Conservation (phyloP, 805 yeast genomes). For the Candida manassasensis region DNA sequence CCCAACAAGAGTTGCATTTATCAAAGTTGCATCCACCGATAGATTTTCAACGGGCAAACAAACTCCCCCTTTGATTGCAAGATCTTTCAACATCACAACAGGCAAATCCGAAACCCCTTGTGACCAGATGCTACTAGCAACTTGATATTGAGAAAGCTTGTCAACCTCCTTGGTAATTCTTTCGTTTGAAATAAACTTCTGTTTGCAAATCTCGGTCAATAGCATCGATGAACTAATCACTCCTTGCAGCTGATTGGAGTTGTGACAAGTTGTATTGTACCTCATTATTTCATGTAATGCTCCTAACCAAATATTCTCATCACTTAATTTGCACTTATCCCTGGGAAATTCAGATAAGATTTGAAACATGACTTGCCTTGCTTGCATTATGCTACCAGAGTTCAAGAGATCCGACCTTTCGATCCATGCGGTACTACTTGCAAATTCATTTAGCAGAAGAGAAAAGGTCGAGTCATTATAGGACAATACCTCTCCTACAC, state of each 20-base stretch:
- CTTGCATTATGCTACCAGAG: conserved; percentile 41
- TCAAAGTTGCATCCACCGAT: conserved; percentile 17
- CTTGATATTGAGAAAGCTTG: conserved; percentile 35
- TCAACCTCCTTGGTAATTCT: conserved; percentile 10
- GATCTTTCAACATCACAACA: conserved; percentile 44
- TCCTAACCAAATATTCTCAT: conserved; percentile 17
- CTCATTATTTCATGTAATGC: conserved; percentile 35
- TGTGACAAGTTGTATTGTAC: conserved; percentile 40
- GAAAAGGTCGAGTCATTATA: conserved; percentile 8
- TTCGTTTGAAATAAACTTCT: conserved; percentile 10
- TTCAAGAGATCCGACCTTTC: conserved; percentile 25
- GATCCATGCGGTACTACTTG: conserved; percentile 32
- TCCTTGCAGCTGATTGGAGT: conserved; percentile 39
- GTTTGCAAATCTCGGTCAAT: conserved; percentile 34
- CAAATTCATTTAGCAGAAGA: conserved; percentile 10
- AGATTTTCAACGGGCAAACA: conserved; percentile 14
- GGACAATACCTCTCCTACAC: conserved; percentile 15
- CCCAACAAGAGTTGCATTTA: conserved; percentile 45
- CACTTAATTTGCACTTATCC: conserved; percentile 1
- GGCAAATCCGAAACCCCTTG: conserved; percentile 55
- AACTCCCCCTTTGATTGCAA: conserved; percentile 9
- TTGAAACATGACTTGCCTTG: conserved; percentile 37
- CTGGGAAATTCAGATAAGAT: conserved; percentile 14
- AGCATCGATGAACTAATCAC: conserved; percentile 46
- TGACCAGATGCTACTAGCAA: conserved; percentile 64